Base-by-base conservation (phyloP, 257 asterid species). In the Galeopsis tetrahit region DNA sequence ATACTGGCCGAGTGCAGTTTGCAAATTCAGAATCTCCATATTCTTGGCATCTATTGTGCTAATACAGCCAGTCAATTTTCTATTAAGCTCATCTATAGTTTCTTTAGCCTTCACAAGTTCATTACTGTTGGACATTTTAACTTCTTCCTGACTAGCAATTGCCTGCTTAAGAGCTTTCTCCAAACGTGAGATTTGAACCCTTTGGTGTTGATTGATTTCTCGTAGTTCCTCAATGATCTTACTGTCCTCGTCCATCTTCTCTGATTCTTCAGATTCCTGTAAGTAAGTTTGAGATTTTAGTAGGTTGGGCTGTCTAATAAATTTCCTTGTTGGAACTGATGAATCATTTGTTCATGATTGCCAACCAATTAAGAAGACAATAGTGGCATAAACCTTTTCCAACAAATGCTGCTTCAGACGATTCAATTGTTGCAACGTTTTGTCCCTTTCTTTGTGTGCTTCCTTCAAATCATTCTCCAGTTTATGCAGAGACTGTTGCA, bases 1-100 rank as follows among this genome's bases (percentile, higher is more conserved):
- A 81, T 92, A 90, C 83, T 95, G 99, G 68, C 99, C 98, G 63
- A 95, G 96, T 8, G 99, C 99, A 79, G 98, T 90, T 83, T 92
- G 99, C 73, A 95, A 90, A 83, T 95, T 95, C 71, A 87, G 95
- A 82, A 90, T 83, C 86, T 95, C 99, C 77, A 82, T 81, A 76
- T 87, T 92, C 84, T 95, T 93, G 76, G 93, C 85, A 74, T 95
- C 93, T 79, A 95, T 82, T 52, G 87, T 82, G 84, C 84, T 84
- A 85, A 72, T 75, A 79, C 89, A 88, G 84, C 84, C 79, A 34
- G 82, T 80, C 78, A 92, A 69, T 78, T 90, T 92, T 79, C 88
- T 85, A 74, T 86, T 90, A 58, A 95, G 92, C 78, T 87, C 97
- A 0, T 87, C 91, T 58, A 89, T 78, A 13, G 46, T 82, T 78